A percentile compares a stretch with the other conserved stretches of the same genome.
Evolutionary conservation across 1,284 basidiomycete genomes (phyloP).

Genomic region (Rhodofomes roseus): DNA sequence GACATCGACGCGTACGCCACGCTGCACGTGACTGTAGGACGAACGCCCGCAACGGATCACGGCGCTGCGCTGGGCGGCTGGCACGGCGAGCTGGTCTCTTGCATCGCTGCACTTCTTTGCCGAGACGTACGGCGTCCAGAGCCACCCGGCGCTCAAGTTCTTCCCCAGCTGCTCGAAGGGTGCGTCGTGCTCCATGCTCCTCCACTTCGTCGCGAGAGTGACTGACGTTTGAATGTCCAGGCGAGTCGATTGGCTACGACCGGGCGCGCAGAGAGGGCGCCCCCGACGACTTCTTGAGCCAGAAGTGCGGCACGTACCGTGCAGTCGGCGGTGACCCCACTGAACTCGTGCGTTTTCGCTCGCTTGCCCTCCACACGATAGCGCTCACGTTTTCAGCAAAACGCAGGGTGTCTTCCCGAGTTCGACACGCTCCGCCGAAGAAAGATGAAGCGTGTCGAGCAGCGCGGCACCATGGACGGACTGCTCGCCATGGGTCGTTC

Average conservation of each 20-base stretch:
- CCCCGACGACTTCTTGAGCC: conserved; percentile 76
- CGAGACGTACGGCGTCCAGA: conserved; percentile 67
- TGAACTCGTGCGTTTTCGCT: conserved; percentile 48
- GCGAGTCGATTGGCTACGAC: conserved; percentile 64
- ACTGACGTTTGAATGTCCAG: conserved; percentile 13
- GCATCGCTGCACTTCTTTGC: too few relatives aligned
- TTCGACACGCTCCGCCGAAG: conserved; percentile 82
- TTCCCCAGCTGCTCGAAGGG: conserved; percentile 67
- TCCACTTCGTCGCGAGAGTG: background rate
- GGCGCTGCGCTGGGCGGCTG: too few relatives aligned
- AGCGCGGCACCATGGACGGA: conserved; percentile 61
- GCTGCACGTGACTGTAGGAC: too few relatives aligned
- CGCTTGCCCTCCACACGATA: background rate
- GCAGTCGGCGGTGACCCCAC: conserved; percentile 78
- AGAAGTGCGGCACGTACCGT: conserved; percentile 86
- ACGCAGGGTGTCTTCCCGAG: conserved; percentile 79
- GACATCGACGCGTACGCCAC: too few relatives aligned
- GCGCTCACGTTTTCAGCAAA: background rate
- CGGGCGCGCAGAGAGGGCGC: conserved; percentile 65
- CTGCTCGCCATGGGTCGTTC: conserved; percentile 27
- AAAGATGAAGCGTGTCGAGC: conserved; percentile 82
- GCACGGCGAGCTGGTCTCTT: too few relatives aligned
- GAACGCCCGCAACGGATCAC: too few relatives aligned
- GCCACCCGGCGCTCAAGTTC: conserved; percentile 93
- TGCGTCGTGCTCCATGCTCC: background rate